These are phyloP conservation scores for Solanum sejunctum DNA, from an alignment of 257 asterid species.

Conservation along the genomic window DNA sequence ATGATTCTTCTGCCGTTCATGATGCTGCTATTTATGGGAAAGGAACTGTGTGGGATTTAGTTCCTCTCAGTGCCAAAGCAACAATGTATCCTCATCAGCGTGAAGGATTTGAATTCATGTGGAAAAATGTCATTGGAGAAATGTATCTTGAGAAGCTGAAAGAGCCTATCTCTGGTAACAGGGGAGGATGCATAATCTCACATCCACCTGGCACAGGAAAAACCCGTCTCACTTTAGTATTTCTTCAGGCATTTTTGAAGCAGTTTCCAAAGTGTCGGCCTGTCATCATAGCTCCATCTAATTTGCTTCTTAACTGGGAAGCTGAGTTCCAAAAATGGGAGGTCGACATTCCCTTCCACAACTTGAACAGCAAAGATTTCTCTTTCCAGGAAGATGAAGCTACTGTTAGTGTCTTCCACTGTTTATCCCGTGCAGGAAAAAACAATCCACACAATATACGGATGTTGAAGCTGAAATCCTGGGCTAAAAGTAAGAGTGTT, in stretches of 20 bases:
- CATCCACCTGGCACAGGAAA: slow-evolving; percentile 95
- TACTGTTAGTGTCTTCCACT: background rate
- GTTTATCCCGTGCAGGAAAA: slow-evolving; percentile 1
- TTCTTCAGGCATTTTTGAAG: slow-evolving; percentile 46
- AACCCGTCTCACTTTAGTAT: slow-evolving; percentile 51
- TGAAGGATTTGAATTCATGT: slow-evolving; percentile 58
- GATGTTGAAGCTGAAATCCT: slow-evolving; percentile 30
- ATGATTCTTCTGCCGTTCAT: background rate
- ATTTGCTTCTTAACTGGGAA: slow-evolving; percentile 72
- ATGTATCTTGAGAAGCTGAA: slow-evolving; percentile 26
- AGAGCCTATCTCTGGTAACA: slow-evolving; percentile 8
- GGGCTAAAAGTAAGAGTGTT: slow-evolving; percentile 43
- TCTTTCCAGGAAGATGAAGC: slow-evolving; percentile 17
- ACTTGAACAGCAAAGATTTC: slow-evolving; percentile 29
- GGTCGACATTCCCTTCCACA: slow-evolving; percentile 39
- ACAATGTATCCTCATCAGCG: slow-evolving; percentile 53
- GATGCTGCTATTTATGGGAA: background rate
- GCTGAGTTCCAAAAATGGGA: slow-evolving; percentile 50
- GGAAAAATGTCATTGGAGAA: slow-evolving; percentile 63
- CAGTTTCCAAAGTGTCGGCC: slow-evolving; percentile 50
- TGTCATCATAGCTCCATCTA: slow-evolving; percentile 56
- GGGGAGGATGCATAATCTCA: slow-evolving; percentile 72
- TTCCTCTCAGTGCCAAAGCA: slow-evolving; percentile 20
- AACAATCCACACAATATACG: slow-evolving; percentile 8
- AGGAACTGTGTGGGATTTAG: slow-evolving; percentile 49